Percentiles rank a stretch among this genome's conserved stretches.
These are phyloP conservation scores for Rubia peregrina DNA, from an alignment of 305 asterid species.

Conservation along the genomic window DNA sequence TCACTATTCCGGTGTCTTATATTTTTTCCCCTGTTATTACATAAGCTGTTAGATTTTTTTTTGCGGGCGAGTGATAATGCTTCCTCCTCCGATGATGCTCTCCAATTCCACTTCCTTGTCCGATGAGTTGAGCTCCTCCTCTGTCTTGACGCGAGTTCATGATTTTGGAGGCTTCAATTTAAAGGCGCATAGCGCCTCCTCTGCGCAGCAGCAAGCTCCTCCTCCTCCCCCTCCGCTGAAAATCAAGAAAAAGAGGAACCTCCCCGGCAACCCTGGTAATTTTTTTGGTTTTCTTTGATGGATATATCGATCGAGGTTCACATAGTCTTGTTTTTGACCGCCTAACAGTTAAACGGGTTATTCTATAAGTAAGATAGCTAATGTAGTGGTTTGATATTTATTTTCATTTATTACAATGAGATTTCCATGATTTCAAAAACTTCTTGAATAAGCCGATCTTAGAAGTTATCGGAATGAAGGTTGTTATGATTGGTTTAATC, in stretches of 20 bases:
- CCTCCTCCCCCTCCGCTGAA: conserved; percentile 20
- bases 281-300: background rate
- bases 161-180: conserved; percentile 37
- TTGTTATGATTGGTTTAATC: too few relatives aligned
- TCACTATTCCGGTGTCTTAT: too few relatives aligned
- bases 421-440: too few relatives aligned
- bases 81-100: conserved; percentile 29
- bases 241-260: conserved; percentile 62
- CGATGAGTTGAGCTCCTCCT: conserved; percentile 39
- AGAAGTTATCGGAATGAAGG: too few relatives aligned
- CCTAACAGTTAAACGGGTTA: background rate
- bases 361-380: too few relatives aligned
- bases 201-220: conserved; percentile 23
- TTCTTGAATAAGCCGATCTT: too few relatives aligned
- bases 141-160: conserved; percentile 31
- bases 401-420: too few relatives aligned
- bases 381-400: too few relatives aligned
- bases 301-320: background rate
- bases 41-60: background rate
- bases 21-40: background rate
- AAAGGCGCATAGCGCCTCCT: conserved; percentile 26
- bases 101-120: conserved; percentile 32
- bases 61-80: conserved; percentile 27
- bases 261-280: conserved; percentile 72
- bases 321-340: background rate